Conservation (phyloP, 352 stramenopile species). For the Pythium rhizo-oryzae region DNA sequence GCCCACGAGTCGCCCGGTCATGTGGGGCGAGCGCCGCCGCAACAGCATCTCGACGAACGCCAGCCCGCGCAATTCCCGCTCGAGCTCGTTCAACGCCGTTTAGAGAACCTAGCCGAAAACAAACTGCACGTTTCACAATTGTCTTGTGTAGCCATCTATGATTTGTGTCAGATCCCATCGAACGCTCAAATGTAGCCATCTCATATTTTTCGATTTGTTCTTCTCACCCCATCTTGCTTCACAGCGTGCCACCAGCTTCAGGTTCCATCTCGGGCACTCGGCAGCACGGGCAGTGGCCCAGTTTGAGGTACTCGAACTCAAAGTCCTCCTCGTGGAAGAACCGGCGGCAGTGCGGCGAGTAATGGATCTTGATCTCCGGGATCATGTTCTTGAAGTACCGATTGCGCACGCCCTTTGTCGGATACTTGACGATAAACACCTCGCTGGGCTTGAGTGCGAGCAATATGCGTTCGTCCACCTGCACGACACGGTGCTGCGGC, state of each 20-base stretch:
- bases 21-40: conserved; percentile 56
- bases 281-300: conserved; percentile 89
- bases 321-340: conserved; percentile 97
- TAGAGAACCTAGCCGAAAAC: conserved; percentile 20
- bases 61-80: conserved; percentile 28
- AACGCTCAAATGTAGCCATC: background rate
- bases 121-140: too few relatives aligned
- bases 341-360: conserved; percentile 88
- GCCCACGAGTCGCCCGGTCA: conserved; percentile 46
- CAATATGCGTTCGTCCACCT: conserved; percentile 78
- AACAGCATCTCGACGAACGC: conserved; percentile 22
- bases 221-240: background rate
- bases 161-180: background rate
- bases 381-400: conserved; percentile 95
- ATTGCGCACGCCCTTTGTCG: conserved; percentile 50
- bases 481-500: conserved; percentile 71
- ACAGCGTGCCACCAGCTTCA: background rate
- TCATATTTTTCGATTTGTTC: background rate
- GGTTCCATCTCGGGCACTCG: conserved; percentile 58
- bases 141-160: background rate
- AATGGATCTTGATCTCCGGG: conserved; percentile 90
- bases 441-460: conserved; percentile 74
- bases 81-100: conserved; percentile 37
- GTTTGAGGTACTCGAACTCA: conserved; percentile 92
- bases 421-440: conserved; percentile 88